Evolutionary conservation across 2,329 filamentous ascomycete species (phyloP), one percentile per base, ranked within the genome.

Genomic region (Dothidotthia symphoricarpi): DNA sequence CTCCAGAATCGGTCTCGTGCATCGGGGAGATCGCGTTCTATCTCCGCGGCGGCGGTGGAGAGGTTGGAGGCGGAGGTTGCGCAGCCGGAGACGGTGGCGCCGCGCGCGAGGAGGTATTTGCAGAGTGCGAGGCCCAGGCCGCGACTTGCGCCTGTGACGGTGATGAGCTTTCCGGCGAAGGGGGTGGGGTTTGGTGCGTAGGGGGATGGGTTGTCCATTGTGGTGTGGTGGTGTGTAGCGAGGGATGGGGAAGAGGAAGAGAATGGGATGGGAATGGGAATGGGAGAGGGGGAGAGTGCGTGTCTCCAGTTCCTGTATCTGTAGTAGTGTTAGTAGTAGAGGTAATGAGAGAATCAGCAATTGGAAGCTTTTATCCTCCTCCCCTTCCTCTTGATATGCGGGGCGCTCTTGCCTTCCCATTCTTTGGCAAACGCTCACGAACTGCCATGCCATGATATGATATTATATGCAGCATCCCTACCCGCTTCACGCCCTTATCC

Each of bases 121-220:
- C 34, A 35, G 3, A 48, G 28, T 1, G 47, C 41, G 10, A 48
- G 34, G 4, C 45, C 48, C 5, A 39, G 28, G 15, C 39, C 42
- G 31, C 43, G 34, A 34, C 40, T 51, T 12, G 43, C 43, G 11
- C 48, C 40, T 13, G 48, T 47, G 15, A 49, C 17, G n/a, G 40
- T 29, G 24, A 44, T 46, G 12, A 50, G 44, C 27, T 47, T 44
- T 17, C 41, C 39, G 12, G 37, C 32, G 17, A 50, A 45, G 12
- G 39, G 43, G 10, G 24, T 36, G 16, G 31, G 28, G 28, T 49
- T 41, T 16, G 41, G 28, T 24, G 36, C 36, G 13, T 49, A 39
- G 9, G 39, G 43, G 16, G 34, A 34, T 10, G 30, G 2, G 8
- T 24, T 25, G 25, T 24, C 16, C 30, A 27, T 30, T 39, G 17